These are phyloP conservation scores for Arctium lappa DNA, from an alignment of 129 eudicot genomes.

Conservation along the genomic window DNA sequence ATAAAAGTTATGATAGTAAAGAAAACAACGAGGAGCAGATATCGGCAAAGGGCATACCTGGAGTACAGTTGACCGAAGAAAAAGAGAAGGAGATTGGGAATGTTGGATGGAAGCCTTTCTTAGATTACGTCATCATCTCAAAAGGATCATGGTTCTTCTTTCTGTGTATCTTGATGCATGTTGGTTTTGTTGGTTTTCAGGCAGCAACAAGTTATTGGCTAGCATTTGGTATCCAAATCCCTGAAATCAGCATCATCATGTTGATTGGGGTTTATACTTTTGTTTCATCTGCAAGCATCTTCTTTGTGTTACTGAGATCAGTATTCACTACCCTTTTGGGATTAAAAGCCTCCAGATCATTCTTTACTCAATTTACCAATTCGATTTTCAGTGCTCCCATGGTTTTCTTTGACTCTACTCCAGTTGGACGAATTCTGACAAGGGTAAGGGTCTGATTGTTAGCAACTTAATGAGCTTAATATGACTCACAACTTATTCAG, in stretches of 20 bases:
- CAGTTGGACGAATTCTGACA: slow-evolving; percentile 64
- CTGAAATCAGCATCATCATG: slow-evolving; percentile 32
- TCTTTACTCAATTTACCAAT: slow-evolving; percentile 40
- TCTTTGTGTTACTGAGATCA: slow-evolving; percentile 47
- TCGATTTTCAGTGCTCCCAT: slow-evolving; percentile 57
- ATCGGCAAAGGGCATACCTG: slow-evolving; percentile 19
- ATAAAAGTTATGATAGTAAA: slow-evolving; percentile 11
- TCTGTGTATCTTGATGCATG: slow-evolving; percentile 18
- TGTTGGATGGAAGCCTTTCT: slow-evolving; percentile 1
- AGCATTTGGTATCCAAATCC: slow-evolving; percentile 46
- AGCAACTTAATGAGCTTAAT: too few relatives aligned
- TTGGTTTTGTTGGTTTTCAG: slow-evolving; percentile 45
- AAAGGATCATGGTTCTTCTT: neutral
- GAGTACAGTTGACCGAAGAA: slow-evolving; percentile 59
- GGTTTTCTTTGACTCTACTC: slow-evolving; percentile 77
- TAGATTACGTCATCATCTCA: neutral
- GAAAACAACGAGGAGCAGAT: slow-evolving; percentile 46
- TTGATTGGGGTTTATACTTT: slow-evolving; percentile 42
- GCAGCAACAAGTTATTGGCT: slow-evolving; percentile 72
- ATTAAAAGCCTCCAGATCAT: slow-evolving; percentile 55
- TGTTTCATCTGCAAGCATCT: slow-evolving; percentile 31
- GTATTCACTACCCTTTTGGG: slow-evolving; percentile 47
- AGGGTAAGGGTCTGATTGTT: too few relatives aligned
- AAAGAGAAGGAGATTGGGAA: slow-evolving; percentile 14
- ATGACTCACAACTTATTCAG: too few relatives aligned